Conservation (phyloP, 805 yeast species). For the Wickerhamomyces silvicola region DNA sequence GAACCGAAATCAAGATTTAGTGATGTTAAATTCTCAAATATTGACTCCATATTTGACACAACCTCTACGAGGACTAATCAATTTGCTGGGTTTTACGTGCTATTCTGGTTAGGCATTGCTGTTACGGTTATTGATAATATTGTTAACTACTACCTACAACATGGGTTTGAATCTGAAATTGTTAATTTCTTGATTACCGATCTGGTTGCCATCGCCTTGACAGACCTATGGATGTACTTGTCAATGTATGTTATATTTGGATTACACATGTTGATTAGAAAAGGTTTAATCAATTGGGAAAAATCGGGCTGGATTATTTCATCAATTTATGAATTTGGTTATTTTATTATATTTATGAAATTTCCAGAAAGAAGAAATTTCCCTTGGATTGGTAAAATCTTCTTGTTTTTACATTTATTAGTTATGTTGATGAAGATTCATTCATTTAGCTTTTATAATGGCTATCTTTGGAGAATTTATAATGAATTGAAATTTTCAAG, state of each 20-base stretch:
- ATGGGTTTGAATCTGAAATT: slow-evolving; percentile 50
- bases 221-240: slow-evolving; percentile 72
- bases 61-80: slow-evolving; percentile 14
- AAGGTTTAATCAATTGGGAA: slow-evolving; percentile 50
- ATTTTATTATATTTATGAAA: slow-evolving; percentile 45
- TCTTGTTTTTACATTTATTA: slow-evolving; percentile 73
- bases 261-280: slow-evolving; percentile 50
- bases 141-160: slow-evolving; percentile 42
- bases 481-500: slow-evolving; percentile 49
- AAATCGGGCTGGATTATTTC: slow-evolving; percentile 59
- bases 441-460: slow-evolving; percentile 87
- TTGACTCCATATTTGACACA: slow-evolving; percentile 19
- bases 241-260: slow-evolving; percentile 53
- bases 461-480: slow-evolving; percentile 68
- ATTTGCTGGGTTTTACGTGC: slow-evolving; percentile 76
- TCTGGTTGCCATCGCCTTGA: slow-evolving; percentile 57
- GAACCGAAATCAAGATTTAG: slow-evolving; percentile 18
- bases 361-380: slow-evolving; percentile 50
- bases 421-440: slow-evolving; percentile 94
- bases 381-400: slow-evolving; percentile 91
- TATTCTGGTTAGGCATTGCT: slow-evolving; percentile 61
- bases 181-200: slow-evolving; percentile 53
- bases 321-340: slow-evolving; percentile 47
- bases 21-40: slow-evolving; percentile 18
- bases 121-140: slow-evolving; percentile 40